Percentiles rank a stretch among this genome's conserved stretches.
These are phyloP conservation scores for Tetramitus jugosus DNA, from an alignment of 208 protist genomes.

Conservation along the genomic window DNA sequence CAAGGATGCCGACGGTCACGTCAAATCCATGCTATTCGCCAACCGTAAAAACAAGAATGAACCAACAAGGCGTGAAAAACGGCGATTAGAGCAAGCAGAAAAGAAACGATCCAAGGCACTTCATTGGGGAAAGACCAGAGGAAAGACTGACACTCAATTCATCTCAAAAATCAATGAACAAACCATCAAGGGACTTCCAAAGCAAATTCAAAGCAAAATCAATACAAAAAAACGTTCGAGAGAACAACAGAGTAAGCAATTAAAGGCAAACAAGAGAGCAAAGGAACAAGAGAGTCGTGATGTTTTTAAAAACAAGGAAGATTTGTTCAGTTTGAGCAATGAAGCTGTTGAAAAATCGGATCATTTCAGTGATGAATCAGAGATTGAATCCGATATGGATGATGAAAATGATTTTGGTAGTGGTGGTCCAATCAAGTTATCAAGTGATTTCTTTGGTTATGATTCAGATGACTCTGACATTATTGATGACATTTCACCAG, in stretches of 20 bases:
- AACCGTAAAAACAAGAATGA: too few relatives aligned
- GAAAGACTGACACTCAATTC: too few relatives aligned
- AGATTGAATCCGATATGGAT: neutral
- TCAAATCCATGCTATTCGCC: too few relatives aligned
- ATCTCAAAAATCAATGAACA: too few relatives aligned
- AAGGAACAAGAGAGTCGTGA: neutral
- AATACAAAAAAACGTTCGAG: neutral
- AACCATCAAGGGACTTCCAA: too few relatives aligned
- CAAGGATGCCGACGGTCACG: too few relatives aligned
- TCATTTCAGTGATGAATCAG: neutral
- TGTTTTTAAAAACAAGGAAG: neutral
- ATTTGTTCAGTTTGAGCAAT: neutral
- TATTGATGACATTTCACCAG: conserved; percentile 4
- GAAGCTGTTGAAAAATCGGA: neutral
- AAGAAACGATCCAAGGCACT: neutral
- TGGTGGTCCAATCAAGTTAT: neutral
- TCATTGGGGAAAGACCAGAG: neutral
- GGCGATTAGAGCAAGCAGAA: too few relatives aligned
- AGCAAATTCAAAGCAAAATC: too few relatives aligned
- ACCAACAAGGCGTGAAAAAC: too few relatives aligned
- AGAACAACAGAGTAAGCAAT: neutral
- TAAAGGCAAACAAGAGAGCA: neutral
- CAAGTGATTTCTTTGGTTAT: too few relatives aligned
- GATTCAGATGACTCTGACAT: conserved; percentile 17
- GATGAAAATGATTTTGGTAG: neutral